Base-by-base conservation (phyloP, 441 rosid genomes). In the Gossypium trilobum region DNA sequence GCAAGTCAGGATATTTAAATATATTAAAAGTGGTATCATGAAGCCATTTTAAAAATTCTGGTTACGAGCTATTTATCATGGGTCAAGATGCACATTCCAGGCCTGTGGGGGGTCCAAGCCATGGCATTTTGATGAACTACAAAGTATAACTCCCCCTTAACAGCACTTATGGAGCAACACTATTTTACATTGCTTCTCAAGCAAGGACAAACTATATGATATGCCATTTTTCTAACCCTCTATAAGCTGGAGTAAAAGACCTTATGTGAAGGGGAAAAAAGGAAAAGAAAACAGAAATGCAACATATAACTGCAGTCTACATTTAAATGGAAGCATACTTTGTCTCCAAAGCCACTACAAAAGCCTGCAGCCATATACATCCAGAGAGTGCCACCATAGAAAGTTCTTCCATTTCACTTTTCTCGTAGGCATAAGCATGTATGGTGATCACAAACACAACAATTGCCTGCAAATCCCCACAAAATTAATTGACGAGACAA, bases 321-420 rank as follows among this genome's bases (percentile, higher is more conserved):
- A 68, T 44, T 7, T 48, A 56, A 58, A 70, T n/a, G 60, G 68
- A 69, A 72, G 77, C 92, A 74, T 88, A 93, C 99, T 90, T 95
- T 80, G 99, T 95, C 86, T 95, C 99, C 55, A 91, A 70, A 71
- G 94, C 78, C 74, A 95, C 94, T 73, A 95, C 97, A 71, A 93
- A 93, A 46, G 98, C 99, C 83, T 95, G 99, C 83, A 95, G 83
- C 97, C 99, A 95, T 79, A 95, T 89, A 80, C 94, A 91, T 78
- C 99, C 98, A n/a, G 99, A 93, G 74, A 95, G 97, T 56, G 95
- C 98, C 74, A 93, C 97, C 97, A 95, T 87, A 42, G 92, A 89
- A 44, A 93, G 86, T 86, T 93, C 97, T 82, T 90, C 98, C 95
- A 89, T 91, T 86, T 93, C 97, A 65, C 97, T 87, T 85, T 89